Evolutionary conservation across 768 basidiomycete species (phyloP).

Genomic region (Russula sp.): DNA sequence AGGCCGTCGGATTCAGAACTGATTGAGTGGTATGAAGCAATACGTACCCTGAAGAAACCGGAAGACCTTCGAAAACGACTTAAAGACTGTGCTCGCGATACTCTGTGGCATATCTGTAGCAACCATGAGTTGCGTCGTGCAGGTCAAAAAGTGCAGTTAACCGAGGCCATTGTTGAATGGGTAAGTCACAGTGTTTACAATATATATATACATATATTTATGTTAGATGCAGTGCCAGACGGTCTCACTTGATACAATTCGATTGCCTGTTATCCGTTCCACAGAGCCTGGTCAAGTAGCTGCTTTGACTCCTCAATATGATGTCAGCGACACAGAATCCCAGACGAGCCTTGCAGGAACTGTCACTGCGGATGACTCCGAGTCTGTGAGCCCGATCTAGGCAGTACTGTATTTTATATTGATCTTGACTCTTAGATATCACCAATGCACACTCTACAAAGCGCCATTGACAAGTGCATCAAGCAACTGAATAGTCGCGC

Average conservation of each 20-base stretch:
- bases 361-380: not conserved
- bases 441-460: not conserved
- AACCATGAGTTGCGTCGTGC: constrained; percentile 8
- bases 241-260: not conserved
- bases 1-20: not conserved
- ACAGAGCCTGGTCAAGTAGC: not conserved
- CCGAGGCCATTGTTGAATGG: constrained; percentile 4
- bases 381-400: not conserved
- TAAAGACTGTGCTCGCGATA: not conserved
- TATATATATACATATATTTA: not conserved
- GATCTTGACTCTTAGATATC: not conserved
- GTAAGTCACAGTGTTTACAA: too few relatives aligned
- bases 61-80: not conserved
- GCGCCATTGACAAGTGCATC: not conserved
- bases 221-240: not conserved
- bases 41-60: not conserved
- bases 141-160: constrained; percentile 7
- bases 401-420: not conserved
- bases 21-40: not conserved
- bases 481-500: not conserved
- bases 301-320: not conserved
- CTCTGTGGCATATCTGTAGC: constrained; percentile 15
- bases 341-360: not conserved
- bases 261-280: not conserved
- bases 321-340: not conserved